Conservation (phyloP, 495 filamentous ascomycete genomes). For the Bathelium albidoporum region DNA sequence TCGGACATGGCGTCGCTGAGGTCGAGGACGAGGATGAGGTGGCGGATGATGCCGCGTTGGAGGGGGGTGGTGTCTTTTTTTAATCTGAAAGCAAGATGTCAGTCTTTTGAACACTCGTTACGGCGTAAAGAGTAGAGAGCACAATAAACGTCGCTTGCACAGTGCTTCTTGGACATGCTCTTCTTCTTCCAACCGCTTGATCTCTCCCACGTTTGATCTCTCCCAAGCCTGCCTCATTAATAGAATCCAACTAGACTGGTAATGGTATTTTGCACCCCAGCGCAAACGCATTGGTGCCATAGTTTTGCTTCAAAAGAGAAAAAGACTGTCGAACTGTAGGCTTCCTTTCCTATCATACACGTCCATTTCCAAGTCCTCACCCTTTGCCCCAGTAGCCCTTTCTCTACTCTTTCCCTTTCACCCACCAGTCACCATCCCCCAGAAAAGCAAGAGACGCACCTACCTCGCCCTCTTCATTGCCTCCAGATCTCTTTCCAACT, state of each 20-base stretch:
- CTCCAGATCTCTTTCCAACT: slow-evolving; percentile 58
- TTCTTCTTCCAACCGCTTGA: not conserved
- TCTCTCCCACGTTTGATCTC: no score
- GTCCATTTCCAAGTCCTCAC: not conserved
- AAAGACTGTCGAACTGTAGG: no score
- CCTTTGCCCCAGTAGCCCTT: not conserved
- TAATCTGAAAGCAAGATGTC: slow-evolving; percentile 39
- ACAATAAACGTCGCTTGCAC: not conserved
- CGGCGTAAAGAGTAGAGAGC: not conserved
- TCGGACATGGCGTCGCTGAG: slow-evolving; percentile 88
- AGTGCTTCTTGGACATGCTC: not conserved
- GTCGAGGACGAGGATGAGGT: slow-evolving; percentile 85
- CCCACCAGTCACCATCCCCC: not conserved
- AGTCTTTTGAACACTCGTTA: not conserved
- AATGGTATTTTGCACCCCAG: no score
- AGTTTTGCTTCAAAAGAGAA: no score
- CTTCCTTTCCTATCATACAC: no score
- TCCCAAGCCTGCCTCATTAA: no score
- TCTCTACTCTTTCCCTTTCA: not conserved
- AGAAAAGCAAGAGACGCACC: slow-evolving; percentile 13
- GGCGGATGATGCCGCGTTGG: slow-evolving; percentile 92
- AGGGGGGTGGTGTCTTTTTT: slow-evolving; percentile 87
- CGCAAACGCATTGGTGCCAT: no score
- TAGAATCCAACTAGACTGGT: no score
- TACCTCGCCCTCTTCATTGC: slow-evolving; percentile 68